These are phyloP conservation scores for Diaporthe sp. DNA, from an alignment of 2,329 filamentous ascomycete species.

Conservation along the genomic window DNA sequence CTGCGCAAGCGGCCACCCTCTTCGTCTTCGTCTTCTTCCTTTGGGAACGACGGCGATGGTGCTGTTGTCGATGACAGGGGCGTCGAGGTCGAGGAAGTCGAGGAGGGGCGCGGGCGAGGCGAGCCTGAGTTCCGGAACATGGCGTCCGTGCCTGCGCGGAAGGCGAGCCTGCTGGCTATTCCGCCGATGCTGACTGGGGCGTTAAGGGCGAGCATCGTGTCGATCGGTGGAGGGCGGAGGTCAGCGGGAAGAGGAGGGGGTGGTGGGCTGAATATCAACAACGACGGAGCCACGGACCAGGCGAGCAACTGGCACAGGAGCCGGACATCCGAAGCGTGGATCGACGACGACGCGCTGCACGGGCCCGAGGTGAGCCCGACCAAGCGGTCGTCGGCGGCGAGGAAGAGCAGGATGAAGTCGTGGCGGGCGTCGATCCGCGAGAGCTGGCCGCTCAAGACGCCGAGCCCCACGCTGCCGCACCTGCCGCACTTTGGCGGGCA, in stretches of 20 bases:
- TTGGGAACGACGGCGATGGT: background rate
- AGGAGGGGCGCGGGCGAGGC: constrained; percentile 20
- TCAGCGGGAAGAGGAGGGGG: background rate
- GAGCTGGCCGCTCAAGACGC: constrained; percentile 48
- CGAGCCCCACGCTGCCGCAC: constrained; percentile 54
- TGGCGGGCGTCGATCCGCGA: constrained; percentile 43
- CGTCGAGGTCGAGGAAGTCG: constrained; percentile 12
- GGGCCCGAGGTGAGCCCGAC: constrained; percentile 57
- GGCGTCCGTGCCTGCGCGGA: constrained; percentile 14
- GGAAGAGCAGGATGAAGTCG: constrained; percentile 21
- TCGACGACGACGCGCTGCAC: constrained; percentile 65
- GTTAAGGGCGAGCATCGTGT: constrained; percentile 27
- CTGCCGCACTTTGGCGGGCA: constrained; percentile 34
- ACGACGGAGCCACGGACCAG: background rate
- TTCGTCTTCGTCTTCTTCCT: background rate
- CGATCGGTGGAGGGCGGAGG: constrained; percentile 18
- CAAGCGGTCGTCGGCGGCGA: constrained; percentile 42
- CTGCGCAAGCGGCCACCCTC: constrained; percentile 32
- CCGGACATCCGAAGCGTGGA: constrained; percentile 56
- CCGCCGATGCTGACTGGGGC: constrained; percentile 45
- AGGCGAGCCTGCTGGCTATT: constrained; percentile 34
- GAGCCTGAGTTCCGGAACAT: constrained; percentile 42
- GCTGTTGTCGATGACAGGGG: background rate
- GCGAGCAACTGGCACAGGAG: constrained; percentile 42
- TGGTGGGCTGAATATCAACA: constrained; percentile 18